Base-by-base conservation (phyloP, 805 yeast species). In the Huiozyma sinensis region DNA sequence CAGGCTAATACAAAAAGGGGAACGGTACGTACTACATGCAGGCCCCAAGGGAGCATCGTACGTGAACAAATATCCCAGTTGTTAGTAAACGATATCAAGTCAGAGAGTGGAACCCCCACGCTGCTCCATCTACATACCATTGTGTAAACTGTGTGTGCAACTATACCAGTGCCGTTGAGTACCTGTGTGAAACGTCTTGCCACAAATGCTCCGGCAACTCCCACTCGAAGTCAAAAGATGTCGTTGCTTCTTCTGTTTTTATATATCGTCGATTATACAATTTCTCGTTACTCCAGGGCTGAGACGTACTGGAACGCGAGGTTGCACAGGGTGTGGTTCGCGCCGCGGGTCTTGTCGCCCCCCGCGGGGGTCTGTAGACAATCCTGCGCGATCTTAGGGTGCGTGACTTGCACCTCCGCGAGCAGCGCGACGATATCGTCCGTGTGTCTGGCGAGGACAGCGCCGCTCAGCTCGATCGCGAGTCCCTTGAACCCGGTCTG, bases 401-500 rank as follows among this genome's bases (percentile, higher is more conserved):
- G 33, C 33, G 10, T 10, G 33, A 7, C 33, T 10, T 30, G 33
- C 33, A 31, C 11, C 33, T 8, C 33, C 11, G 9, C n/a, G 5
- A 9, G 11, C 33, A 31, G 33, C 33, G 9, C 24, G 24, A 17
- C 24, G 24, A 17, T 17, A 8, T 31, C n/a, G 33, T 31, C 33
- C 5, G 33, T 17, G 24, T 17, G 24, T 17, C 24, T 17, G 24
- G 24, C 24, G 24, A 17, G 24, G 24, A 17, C 24, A 2, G 24
- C 24, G 4, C 24, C 24, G 24, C 24, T 17, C 24, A 61, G 38
- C 42, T 59, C 63, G 6, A 61, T 48, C 11, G 58, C 34, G 7
- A 61, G 49, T 1, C 66, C 66, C 34, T 58, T 58, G 40, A 61
- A 61, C 2, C 66, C 64, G 9, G 63, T 55, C 11, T 56, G 52